phyloP scores from a whole-genome alignment of 148 eudicot species.

The Heliosperma pusillum region DNA sequence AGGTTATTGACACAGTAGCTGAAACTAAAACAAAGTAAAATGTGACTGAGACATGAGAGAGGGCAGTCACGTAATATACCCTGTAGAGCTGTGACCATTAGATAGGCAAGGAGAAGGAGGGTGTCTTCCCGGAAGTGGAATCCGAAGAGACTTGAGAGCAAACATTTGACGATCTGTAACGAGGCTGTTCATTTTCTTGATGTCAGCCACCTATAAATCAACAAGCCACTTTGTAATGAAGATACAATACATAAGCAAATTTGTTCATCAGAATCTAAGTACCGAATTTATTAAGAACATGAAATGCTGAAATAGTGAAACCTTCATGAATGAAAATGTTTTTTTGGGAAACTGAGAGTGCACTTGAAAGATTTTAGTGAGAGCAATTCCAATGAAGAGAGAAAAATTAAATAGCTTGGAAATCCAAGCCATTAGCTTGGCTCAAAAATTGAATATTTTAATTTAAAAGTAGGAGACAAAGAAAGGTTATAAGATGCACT shows the following conservation, averaged over 20 bases:
- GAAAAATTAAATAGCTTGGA: background rate
- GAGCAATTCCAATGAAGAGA: background rate
- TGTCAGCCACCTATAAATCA: conserved; percentile 68
- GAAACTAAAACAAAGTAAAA: background rate
- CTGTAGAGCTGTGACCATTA: conserved; percentile 44
- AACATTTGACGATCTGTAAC: conserved; percentile 94
- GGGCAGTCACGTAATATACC: conserved; percentile 40
- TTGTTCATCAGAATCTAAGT: background rate
- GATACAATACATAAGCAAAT: background rate
- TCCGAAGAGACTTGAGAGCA: conserved; percentile 79
- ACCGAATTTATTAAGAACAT: background rate
- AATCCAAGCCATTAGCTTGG: background rate
- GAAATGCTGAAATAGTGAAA: background rate
- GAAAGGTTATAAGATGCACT: background rate
- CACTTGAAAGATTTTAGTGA: background rate
- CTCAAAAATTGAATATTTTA: background rate
- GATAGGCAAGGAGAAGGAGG: conserved; percentile 79
- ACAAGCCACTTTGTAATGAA: conserved; percentile 6
- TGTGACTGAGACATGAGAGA: background rate
- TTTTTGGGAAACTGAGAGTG: background rate
- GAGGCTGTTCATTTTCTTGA: conserved; percentile 75
- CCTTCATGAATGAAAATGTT: background rate
- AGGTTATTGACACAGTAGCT: too few species aligned
- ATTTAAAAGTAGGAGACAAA: background rate
- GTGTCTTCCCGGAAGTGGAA: conserved; percentile 91